These are phyloP conservation scores for Cucurbita moschata DNA, from an alignment of 306 rosid genomes.

Conservation along the genomic window DNA sequence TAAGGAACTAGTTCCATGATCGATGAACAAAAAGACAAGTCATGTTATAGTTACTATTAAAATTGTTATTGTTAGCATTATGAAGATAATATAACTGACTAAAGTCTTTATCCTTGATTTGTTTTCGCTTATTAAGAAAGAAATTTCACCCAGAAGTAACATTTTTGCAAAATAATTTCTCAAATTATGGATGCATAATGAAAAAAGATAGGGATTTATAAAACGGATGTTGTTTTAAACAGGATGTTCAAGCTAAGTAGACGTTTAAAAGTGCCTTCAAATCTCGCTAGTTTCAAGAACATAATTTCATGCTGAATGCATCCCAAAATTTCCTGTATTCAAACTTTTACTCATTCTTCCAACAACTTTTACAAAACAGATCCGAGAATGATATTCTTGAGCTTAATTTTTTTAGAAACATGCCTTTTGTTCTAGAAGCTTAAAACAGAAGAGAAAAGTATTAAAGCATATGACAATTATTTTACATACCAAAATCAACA, in stretches of 20 bases:
- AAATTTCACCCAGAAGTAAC: neutral
- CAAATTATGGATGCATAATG: neutral
- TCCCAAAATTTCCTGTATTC: neutral
- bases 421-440: neutral
- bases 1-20: too few relatives aligned
- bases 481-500: slow-evolving; percentile 68
- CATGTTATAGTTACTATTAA: neutral
- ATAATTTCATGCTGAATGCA: neutral
- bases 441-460: neutral
- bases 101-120: neutral
- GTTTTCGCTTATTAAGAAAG: neutral
- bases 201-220: neutral
- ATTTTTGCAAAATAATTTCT: neutral
- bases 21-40: neutral
- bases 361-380: neutral
- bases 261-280: neutral
- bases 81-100: neutral
- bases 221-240: neutral
- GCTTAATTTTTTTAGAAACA: neutral
- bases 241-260: neutral
- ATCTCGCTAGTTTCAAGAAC: neutral
- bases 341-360: neutral
- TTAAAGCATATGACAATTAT: neutral
- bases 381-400: neutral
- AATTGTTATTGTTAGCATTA: neutral